Evolutionary conservation across 345 rosid genomes (phyloP).

Genomic region (Populus davidiana): DNA sequence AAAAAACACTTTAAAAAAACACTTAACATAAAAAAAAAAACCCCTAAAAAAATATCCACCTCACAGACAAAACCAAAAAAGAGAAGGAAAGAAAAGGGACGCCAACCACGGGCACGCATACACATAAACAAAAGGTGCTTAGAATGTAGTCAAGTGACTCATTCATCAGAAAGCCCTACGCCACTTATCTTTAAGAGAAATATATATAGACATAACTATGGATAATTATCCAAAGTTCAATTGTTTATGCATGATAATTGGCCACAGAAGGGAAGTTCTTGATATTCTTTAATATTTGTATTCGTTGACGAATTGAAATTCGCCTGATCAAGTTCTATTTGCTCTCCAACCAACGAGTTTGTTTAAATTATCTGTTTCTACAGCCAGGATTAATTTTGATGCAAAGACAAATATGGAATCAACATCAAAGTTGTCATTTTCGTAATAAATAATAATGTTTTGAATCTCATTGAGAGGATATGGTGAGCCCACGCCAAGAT

Average conservation of each 20-base stretch:
- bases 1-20: too few relatives aligned
- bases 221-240: background rate
- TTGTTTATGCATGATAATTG: background rate
- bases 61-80: background rate
- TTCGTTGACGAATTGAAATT: background rate
- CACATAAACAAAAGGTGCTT: background rate
- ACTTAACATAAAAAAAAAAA: too few relatives aligned
- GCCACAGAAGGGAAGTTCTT: background rate
- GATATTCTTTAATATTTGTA: background rate
- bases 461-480: slow-evolving; percentile 12
- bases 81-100: too few relatives aligned
- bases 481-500: slow-evolving; percentile 17
- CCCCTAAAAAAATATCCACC: too few relatives aligned
- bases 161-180: background rate
- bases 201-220: background rate
- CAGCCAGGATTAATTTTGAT: background rate
- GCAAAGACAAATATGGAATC: slow-evolving; percentile 9
- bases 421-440: slow-evolving; percentile 6
- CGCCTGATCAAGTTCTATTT: background rate
- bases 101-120: background rate
- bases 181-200: background rate
- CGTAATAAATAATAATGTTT: background rate
- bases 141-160: background rate
- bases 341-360: background rate
- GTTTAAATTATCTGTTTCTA: background rate